These are phyloP conservation scores for Blastocystis sp. DNA, from an alignment of 352 stramenopile genomes.

Conservation along the genomic window DNA sequence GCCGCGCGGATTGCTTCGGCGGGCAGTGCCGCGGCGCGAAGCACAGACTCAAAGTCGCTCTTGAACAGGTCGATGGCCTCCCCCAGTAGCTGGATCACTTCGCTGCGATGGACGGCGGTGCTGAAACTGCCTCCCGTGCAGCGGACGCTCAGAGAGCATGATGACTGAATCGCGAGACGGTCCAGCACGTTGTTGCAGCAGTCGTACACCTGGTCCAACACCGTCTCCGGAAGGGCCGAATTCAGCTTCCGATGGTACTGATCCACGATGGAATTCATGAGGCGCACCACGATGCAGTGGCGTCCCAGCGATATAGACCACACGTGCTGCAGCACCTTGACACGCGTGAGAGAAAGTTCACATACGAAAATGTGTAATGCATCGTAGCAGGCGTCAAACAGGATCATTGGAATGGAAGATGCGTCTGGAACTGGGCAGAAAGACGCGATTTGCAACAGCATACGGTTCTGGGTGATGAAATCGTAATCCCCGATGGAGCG, in stretches of 20 bases:
- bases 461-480: neutral
- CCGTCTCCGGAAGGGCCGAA: neutral
- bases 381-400: conserved; percentile 2
- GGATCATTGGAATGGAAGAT: neutral
- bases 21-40: neutral
- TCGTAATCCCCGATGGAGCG: neutral
- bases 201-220: neutral
- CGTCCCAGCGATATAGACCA: neutral
- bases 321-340: neutral
- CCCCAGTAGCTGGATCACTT: neutral
- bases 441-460: conserved; percentile 13
- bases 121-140: neutral
- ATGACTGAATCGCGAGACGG: neutral
- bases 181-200: neutral
- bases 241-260: neutral
- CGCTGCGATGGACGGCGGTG: neutral
- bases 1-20: neutral
- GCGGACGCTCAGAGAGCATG: neutral
- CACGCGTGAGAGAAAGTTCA: neutral
- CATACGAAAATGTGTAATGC: conserved; percentile 35
- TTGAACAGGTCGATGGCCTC: neutral
- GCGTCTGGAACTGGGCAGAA: neutral
- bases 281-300: neutral
- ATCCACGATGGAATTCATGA: neutral
- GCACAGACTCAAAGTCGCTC: neutral